A percentile compares a stretch with the other conserved stretches of the same genome.
Evolutionary conservation across 2,329 filamentous ascomycete genomes (phyloP).

Genomic region (Diaporthe citriasiana): DNA sequence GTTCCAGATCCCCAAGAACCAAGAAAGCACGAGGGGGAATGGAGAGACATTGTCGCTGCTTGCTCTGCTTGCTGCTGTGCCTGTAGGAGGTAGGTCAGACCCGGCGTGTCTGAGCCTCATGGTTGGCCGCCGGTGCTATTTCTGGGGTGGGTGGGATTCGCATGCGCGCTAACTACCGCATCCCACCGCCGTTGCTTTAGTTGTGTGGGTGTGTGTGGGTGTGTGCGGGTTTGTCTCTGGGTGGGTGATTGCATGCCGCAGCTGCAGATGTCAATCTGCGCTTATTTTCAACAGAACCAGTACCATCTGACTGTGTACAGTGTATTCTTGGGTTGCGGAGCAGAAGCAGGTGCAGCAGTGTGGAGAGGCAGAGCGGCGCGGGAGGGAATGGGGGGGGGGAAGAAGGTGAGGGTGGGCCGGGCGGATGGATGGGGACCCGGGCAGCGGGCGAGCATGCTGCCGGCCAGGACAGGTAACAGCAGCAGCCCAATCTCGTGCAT

Average conservation of each 20-base stretch:
- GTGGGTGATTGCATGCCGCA: conserved; percentile 2
- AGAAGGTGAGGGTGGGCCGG: conserved; percentile 13
- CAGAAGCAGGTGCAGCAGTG: background rate
- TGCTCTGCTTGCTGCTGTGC: background rate
- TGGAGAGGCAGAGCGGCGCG: background rate
- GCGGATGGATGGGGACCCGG: conserved; percentile 32
- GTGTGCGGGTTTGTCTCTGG: background rate
- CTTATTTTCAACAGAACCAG: background rate
- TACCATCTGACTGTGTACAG: background rate
- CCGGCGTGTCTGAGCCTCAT: conserved; percentile 34
- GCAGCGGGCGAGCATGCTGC: conserved; percentile 7
- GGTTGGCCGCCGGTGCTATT: conserved; percentile 39
- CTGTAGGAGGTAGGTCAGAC: conserved; percentile 32
- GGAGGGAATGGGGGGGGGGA: conserved; percentile 12
- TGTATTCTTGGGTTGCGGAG: background rate
- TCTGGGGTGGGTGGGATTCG: conserved; percentile 1
- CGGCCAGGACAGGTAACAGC: conserved; percentile 11
- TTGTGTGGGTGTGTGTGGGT: background rate
- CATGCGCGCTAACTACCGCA: conserved; percentile 25
- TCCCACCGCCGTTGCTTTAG: conserved; percentile 15
- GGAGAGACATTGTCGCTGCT: background rate
- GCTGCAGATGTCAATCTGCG: conserved; percentile 24
- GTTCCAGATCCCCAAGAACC: conserved; percentile 4
- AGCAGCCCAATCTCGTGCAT: conserved; percentile 17
- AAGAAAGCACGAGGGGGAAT: background rate